Conservation (phyloP, 106 monocot genomes). For the Platanthera guangdongensis region DNA sequence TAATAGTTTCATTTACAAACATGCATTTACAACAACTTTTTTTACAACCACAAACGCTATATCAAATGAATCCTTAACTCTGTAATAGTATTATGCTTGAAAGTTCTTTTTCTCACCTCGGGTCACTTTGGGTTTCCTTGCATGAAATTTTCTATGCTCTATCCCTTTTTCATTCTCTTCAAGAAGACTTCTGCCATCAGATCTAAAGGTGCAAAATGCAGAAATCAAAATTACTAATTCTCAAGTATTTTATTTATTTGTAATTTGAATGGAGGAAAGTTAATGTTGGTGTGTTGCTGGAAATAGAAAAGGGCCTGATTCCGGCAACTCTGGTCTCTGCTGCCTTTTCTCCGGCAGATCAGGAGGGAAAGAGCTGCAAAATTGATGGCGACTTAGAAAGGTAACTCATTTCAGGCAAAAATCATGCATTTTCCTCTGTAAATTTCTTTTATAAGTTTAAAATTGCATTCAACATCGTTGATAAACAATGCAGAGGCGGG, state of each 20-base stretch:
- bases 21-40: no score
- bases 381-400: slow-evolving; percentile 58
- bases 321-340: not conserved
- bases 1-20: no score
- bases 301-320: slow-evolving; percentile 1
- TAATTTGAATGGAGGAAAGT: not conserved
- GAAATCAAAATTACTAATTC: not conserved
- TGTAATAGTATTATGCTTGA: no score
- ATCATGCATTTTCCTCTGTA: not conserved
- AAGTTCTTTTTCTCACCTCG: no score
- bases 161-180: no score
- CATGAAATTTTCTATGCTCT: no score
- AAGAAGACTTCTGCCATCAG: no score
- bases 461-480: not conserved
- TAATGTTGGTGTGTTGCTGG: not conserved
- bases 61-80: no score
- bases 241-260: not conserved
- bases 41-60: no score
- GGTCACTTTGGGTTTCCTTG: no score
- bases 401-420: slow-evolving; percentile 21
- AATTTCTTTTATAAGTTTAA: no score
- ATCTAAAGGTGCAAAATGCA: no score
- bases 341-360: slow-evolving; percentile 18
- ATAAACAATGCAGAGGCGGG: slow-evolving; percentile 8
- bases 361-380: slow-evolving; percentile 33